Evolutionary conservation across 306 rosid genomes (phyloP).

Genomic region (Vigna hirtella): DNA sequence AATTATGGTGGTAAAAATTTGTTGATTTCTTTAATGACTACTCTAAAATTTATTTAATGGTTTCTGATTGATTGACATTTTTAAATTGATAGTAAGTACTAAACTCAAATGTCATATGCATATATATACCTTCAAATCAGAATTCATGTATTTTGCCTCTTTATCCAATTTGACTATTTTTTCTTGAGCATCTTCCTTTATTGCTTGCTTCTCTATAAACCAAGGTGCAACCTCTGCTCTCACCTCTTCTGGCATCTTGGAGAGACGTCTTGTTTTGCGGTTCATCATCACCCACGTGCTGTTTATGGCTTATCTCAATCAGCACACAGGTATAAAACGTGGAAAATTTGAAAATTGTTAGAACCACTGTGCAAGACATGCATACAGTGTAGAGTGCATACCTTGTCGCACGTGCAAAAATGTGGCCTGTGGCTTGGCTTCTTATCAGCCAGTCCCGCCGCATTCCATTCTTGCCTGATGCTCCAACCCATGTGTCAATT

Average conservation of each 20-base stretch:
- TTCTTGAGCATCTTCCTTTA: constrained; percentile 67
- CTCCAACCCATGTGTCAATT: constrained; percentile 96
- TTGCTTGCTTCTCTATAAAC: constrained; percentile 83
- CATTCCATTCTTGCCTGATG: constrained; percentile 98
- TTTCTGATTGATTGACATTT: background rate
- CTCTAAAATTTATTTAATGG: background rate
- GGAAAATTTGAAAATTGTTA: background rate
- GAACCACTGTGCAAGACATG: constrained; percentile 7
- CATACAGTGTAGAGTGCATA: constrained; percentile 3
- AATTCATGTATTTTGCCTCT: constrained; percentile 70
- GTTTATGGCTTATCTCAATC: constrained; percentile 44
- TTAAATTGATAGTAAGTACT: background rate
- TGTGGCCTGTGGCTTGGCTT: constrained; percentile 79
- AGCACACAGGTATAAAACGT: constrained; percentile 32
- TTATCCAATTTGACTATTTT: constrained; percentile 77
- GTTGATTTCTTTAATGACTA: background rate
- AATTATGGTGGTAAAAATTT: background rate
- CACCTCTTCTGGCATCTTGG: constrained; percentile 90
- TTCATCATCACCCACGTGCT: constrained; percentile 99
- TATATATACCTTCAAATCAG: constrained; percentile 59
- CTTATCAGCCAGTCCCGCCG: constrained; percentile 84
- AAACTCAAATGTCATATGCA: background rate
- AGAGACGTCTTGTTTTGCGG: constrained; percentile 87
- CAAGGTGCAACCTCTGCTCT: constrained; percentile 87
- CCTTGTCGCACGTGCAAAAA: constrained; percentile 88